These are phyloP conservation scores for Chaetoscypha palmicola DNA, from an alignment of 2,329 filamentous ascomycete species.

Conservation along the genomic window DNA sequence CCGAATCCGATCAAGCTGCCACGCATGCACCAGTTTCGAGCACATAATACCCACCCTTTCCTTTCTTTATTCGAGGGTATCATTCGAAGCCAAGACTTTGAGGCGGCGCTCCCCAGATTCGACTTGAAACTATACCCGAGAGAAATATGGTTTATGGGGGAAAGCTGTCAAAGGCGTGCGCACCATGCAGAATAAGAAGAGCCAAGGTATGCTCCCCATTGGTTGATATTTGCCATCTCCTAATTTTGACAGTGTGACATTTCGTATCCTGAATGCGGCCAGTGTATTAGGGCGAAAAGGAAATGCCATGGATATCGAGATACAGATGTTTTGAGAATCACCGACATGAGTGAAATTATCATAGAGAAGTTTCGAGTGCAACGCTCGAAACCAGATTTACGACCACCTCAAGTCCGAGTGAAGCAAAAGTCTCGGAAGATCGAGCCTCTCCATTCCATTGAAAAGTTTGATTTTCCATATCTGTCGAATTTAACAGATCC, in stretches of 20 bases:
- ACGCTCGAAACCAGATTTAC: background rate
- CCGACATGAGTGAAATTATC: constrained; percentile 4
- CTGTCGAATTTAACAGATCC: background rate
- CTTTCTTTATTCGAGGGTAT: background rate
- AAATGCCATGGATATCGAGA: constrained; percentile 8
- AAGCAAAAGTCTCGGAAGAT: background rate
- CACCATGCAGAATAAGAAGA: constrained; percentile 5
- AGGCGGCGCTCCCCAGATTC: background rate
- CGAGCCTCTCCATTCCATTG: background rate
- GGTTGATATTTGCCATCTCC: background rate
- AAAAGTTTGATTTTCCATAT: background rate
- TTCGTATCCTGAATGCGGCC: constrained; percentile 4
- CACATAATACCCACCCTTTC: no score
- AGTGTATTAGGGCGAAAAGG: constrained; percentile 3
- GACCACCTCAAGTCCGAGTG: background rate
- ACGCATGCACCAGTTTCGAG: no score
- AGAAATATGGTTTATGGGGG: constrained; percentile 8
- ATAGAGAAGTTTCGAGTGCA: background rate
- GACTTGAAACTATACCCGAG: background rate
- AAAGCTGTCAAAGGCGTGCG: constrained; percentile 9
- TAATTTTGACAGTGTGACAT: constrained; percentile 7
- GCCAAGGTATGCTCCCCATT: constrained; percentile 6
- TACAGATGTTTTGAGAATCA: constrained; percentile 5
- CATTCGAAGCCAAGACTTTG: background rate
- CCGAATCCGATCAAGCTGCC: no score